Conservation (phyloP, 2,329 filamentous ascomycete genomes). For the Trichoderma endophyticum region DNA sequence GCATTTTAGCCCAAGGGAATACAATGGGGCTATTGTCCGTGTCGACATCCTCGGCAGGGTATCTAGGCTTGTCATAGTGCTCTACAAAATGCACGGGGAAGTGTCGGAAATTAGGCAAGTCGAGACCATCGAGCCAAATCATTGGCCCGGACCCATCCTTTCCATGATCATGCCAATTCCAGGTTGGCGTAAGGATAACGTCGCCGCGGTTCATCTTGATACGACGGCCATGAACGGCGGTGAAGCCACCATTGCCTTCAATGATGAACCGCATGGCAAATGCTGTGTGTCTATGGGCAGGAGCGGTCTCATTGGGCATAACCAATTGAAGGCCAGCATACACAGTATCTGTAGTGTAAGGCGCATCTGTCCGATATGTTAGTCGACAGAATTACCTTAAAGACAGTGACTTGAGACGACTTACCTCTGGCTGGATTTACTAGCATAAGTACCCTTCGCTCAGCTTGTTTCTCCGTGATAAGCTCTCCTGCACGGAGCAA, state of each 20-base stretch:
- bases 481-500: constrained; percentile 34
- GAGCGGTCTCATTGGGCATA: constrained; percentile 53
- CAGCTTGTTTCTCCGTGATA: constrained; percentile 40
- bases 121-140: constrained; percentile 57
- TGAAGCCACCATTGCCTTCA: constrained; percentile 55
- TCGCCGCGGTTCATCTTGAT: constrained; percentile 52
- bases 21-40: constrained; percentile 39
- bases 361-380: constrained; percentile 37
- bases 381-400: background rate
- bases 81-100: constrained; percentile 54
- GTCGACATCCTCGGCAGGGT: constrained; percentile 44
- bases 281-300: constrained; percentile 54
- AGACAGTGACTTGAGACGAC: constrained; percentile 25
- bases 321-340: constrained; percentile 57
- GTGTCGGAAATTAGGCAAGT: constrained; percentile 50
- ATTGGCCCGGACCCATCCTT: constrained; percentile 53
- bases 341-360: constrained; percentile 56
- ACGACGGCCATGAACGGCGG: constrained; percentile 52
- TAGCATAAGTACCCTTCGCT: constrained; percentile 42
- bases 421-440: constrained; percentile 45
- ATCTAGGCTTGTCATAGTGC: constrained; percentile 45
- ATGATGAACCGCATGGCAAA: constrained; percentile 58
- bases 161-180: constrained; percentile 60
- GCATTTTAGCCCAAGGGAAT: constrained; percentile 48
- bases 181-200: constrained; percentile 55